phyloP scores from a whole-genome alignment of 2,329 filamentous ascomycete species.

The Clonostachys chloroleuca region DNA sequence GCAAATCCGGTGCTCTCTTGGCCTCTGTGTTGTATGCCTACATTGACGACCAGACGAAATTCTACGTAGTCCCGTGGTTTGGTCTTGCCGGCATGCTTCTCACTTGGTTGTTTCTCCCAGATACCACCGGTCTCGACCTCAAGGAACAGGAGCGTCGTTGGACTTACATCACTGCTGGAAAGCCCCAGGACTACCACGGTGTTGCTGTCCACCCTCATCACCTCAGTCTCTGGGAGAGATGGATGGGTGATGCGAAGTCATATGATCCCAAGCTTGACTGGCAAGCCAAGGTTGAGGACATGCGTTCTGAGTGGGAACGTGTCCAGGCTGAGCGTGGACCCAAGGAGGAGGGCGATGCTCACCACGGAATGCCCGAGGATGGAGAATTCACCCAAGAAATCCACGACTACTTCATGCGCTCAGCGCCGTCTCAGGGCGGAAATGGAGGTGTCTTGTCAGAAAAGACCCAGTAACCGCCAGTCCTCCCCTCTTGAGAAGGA shows the following conservation, averaged over 20 bases:
- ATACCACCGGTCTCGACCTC: conserved; percentile 92
- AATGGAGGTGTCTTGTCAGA: conserved; percentile 16
- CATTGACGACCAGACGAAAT: conserved; percentile 79
- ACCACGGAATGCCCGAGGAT: conserved; percentile 29
- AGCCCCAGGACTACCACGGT: conserved; percentile 82
- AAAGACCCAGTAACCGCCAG: conserved; percentile 10
- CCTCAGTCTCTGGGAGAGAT: conserved; percentile 81
- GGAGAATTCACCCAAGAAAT: conserved; percentile 50
- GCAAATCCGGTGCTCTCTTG: conserved; percentile 83
- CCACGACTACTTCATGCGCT: conserved; percentile 47
- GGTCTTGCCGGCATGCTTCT: conserved; percentile 82
- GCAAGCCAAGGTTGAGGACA: conserved; percentile 79
- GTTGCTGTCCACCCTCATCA: conserved; percentile 89
- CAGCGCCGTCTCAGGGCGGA: conserved; percentile 15
- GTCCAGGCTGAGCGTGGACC: conserved; percentile 22
- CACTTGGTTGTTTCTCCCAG: conserved; percentile 84
- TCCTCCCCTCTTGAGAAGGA: too few relatives aligned
- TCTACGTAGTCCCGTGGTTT: conserved; percentile 94
- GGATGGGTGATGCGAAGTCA: conserved; percentile 71
- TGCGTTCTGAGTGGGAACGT: conserved; percentile 60
- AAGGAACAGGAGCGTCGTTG: conserved; percentile 97
- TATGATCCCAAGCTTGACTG: conserved; percentile 84
- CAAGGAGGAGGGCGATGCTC: conserved; percentile 21
- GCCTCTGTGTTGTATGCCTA: conserved; percentile 93
- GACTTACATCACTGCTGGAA: conserved; percentile 77